phyloP scores from a whole-genome alignment of 148 eudicot species.

The Bassia scoparia region DNA sequence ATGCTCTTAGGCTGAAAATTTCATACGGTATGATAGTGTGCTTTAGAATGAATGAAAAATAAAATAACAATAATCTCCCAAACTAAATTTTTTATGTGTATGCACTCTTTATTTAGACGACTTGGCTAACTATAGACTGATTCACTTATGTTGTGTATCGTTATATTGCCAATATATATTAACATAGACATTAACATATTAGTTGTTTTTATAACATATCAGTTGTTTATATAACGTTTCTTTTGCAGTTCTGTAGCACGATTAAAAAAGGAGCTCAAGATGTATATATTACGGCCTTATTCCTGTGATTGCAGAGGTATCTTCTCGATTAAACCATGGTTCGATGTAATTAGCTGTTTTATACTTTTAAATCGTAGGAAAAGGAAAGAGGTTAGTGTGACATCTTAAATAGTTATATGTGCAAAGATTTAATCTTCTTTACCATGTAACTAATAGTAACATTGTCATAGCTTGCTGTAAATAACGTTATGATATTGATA shows the following conservation, averaged over 20 bases:
- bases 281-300: background rate
- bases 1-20: slow-evolving; percentile 1
- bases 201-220: too few species aligned
- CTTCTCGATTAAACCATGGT: background rate
- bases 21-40: background rate
- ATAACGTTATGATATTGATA: too few species aligned
- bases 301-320: background rate
- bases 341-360: background rate
- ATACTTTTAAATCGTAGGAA: too few species aligned
- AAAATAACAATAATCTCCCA: background rate
- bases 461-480: too few species aligned
- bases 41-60: background rate
- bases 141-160: background rate
- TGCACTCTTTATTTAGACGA: background rate
- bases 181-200: background rate
- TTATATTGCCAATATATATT: too few species aligned
- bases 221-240: background rate
- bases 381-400: too few species aligned
- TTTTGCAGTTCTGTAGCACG: background rate
- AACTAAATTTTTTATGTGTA: background rate
- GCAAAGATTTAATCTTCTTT: too few species aligned
- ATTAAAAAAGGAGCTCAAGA: background rate
- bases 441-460: too few species aligned
- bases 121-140: background rate
- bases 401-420: too few species aligned